Evolutionary conservation across 495 filamentous ascomycete species (phyloP).

Genomic region (Cercophora sp.): DNA sequence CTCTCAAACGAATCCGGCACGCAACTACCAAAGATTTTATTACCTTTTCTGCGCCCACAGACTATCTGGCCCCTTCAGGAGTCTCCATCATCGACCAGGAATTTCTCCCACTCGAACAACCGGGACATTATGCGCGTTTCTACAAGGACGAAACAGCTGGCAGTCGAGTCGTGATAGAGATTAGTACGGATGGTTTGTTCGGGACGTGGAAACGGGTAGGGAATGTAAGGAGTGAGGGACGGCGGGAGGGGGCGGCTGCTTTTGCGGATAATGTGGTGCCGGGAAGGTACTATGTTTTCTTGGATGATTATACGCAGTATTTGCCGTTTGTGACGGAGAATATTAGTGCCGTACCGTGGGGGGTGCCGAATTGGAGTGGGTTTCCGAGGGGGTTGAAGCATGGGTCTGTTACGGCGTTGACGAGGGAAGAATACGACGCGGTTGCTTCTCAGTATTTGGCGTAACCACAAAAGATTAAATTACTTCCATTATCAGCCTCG

Average conservation of each 20-base stretch:
- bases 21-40: neutral
- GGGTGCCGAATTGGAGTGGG: neutral
- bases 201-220: neutral
- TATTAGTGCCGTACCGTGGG: neutral
- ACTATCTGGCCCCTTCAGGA: neutral
- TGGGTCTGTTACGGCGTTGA: neutral
- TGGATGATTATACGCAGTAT: neutral
- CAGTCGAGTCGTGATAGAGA: neutral
- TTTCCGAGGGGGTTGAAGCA: neutral
- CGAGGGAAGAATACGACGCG: neutral
- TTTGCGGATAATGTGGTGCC: neutral
- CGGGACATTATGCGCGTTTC: neutral
- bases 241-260: neutral
- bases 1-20: neutral
- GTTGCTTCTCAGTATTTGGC: neutral
- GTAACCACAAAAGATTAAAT: neutral
- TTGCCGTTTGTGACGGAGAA: neutral
- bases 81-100: neutral
- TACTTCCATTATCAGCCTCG: no score
- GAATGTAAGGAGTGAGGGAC: neutral
- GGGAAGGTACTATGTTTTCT: neutral
- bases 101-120: neutral
- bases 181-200: neutral
- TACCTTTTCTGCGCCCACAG: neutral
- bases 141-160: neutral